These are phyloP conservation scores for Telopea speciosissima DNA, from an alignment of 177 flowering plant genomes.

Conservation along the genomic window DNA sequence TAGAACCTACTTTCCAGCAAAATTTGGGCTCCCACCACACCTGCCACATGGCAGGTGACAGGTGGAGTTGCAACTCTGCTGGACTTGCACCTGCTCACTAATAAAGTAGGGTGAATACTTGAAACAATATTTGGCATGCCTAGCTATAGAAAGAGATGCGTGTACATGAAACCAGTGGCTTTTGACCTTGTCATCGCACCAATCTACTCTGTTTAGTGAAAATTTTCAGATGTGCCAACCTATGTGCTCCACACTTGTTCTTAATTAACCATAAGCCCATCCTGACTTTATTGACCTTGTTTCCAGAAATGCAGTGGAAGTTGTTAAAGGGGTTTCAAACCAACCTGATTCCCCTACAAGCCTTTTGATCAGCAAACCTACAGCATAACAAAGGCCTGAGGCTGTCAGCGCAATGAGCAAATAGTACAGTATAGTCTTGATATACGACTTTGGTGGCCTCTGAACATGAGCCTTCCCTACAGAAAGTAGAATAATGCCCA, in stretches of 20 bases:
- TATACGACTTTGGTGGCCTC: not conserved
- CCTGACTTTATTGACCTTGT: conserved; percentile 1
- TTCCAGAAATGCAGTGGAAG: conserved; percentile 10
- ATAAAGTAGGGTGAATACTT: too few species aligned
- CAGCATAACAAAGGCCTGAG: not conserved
- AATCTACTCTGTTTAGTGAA: not conserved
- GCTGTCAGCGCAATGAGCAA: not conserved
- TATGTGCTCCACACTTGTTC: not conserved
- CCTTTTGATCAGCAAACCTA: not conserved
- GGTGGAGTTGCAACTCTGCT: too few species aligned
- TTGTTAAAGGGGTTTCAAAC: conserved; percentile 8
- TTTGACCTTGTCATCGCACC: too few species aligned
- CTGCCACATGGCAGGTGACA: too few species aligned
- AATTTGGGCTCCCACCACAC: too few species aligned
- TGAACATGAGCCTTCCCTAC: not conserved
- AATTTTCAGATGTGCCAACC: not conserved
- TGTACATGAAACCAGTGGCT: too few species aligned
- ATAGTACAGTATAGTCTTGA: not conserved
- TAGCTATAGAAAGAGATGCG: too few species aligned
- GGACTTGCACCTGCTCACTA: too few species aligned
- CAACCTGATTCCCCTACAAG: conserved; percentile 2
- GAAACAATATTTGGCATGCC: too few species aligned
- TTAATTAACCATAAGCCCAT: conserved; percentile 6
- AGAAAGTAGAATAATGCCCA: not conserved
- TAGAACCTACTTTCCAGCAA: too few species aligned